A percentile compares a stretch with the other conserved stretches of the same genome.
These are phyloP conservation scores for Erythrobasidium hasegawianum DNA, from an alignment of 1,284 basidiomycete species.

Conservation along the genomic window DNA sequence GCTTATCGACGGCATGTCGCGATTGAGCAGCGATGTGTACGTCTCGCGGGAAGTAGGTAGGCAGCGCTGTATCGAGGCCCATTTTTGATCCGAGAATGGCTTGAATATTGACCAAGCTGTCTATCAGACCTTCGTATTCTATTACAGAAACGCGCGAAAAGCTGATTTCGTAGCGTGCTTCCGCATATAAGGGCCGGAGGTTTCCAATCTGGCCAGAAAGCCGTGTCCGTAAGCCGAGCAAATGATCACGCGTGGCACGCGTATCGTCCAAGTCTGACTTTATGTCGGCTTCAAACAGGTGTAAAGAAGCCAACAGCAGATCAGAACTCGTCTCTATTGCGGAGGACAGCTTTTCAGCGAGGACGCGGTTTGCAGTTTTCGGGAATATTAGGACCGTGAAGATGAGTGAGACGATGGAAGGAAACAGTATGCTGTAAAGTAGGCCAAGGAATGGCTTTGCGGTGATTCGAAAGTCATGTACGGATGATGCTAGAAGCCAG, in stretches of 20 bases:
- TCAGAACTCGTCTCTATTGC: slow-evolving; percentile 4
- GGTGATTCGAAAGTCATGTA: slow-evolving; percentile 1
- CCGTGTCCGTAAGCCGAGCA: background rate
- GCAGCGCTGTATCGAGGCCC: background rate
- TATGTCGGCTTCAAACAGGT: slow-evolving; percentile 14
- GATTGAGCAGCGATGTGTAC: no score
- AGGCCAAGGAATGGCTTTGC: slow-evolving; percentile 22
- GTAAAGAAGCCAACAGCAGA: slow-evolving; percentile 15
- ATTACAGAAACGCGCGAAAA: slow-evolving; percentile 11
- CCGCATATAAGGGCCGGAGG: slow-evolving; percentile 19
- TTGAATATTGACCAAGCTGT: slow-evolving; percentile 5
- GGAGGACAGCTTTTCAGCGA: slow-evolving; percentile 12
- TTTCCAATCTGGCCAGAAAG: slow-evolving; percentile 2
- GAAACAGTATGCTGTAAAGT: slow-evolving; percentile 20
- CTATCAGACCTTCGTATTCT: slow-evolving; percentile 18
- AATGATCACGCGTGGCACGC: background rate
- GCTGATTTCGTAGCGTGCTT: slow-evolving; percentile 18
- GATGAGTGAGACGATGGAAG: slow-evolving; percentile 13
- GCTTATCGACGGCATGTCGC: slow-evolving; percentile 4
- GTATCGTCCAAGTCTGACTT: background rate
- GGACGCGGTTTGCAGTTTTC: background rate
- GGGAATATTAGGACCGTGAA: slow-evolving; percentile 12
- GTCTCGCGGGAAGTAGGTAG: no score
- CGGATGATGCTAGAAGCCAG: slow-evolving; percentile 16
- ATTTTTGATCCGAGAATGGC: slow-evolving; percentile 11